A percentile compares a stretch with the other conserved stretches of the same genome.
Evolutionary conservation across 78 protist genomes (phyloP).

Genomic region (Salpingoeca rosetta): DNA sequence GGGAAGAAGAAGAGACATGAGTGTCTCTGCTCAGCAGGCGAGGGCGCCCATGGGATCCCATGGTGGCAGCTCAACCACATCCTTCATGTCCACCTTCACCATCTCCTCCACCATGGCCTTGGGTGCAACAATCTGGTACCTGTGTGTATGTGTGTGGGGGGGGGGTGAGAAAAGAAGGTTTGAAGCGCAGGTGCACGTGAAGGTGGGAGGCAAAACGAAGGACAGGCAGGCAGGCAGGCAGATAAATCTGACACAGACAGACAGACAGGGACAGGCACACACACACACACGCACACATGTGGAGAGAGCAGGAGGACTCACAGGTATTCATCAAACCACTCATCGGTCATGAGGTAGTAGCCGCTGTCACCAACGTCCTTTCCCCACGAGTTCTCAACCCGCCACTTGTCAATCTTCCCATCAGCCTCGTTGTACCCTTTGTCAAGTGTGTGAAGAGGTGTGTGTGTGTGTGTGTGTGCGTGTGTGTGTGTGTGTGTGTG

Average conservation of each 20-base stretch:
- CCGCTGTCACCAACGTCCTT: constrained; percentile 26
- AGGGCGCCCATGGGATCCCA: constrained; percentile 52
- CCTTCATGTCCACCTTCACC: neutral
- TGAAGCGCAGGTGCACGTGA: neutral
- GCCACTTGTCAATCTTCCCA: neutral
- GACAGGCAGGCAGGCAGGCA: neutral
- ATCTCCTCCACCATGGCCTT: constrained; percentile 6
- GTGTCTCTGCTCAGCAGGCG: too few relatives aligned
- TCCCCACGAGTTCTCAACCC: constrained; percentile 9
- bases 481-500: too few relatives aligned
- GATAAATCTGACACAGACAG: neutral
- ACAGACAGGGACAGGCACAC: neutral
- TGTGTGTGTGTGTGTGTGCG: too few relatives aligned
- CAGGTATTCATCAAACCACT: constrained; percentile 37
- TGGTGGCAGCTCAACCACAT: constrained; percentile 21
- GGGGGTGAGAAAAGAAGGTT: too few relatives aligned
- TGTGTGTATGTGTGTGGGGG: too few relatives aligned
- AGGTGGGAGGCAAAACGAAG: neutral
- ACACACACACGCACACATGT: neutral
- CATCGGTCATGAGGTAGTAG: constrained; percentile 24
- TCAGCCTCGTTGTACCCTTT: too few relatives aligned
- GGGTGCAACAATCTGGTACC: constrained; percentile 28
- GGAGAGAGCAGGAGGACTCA: too few relatives aligned
- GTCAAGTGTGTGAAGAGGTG: too few relatives aligned
- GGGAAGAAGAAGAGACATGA: too few relatives aligned